Base-by-base conservation (phyloP, 768 basidiomycete species). In the Roridomyces roridus region DNA sequence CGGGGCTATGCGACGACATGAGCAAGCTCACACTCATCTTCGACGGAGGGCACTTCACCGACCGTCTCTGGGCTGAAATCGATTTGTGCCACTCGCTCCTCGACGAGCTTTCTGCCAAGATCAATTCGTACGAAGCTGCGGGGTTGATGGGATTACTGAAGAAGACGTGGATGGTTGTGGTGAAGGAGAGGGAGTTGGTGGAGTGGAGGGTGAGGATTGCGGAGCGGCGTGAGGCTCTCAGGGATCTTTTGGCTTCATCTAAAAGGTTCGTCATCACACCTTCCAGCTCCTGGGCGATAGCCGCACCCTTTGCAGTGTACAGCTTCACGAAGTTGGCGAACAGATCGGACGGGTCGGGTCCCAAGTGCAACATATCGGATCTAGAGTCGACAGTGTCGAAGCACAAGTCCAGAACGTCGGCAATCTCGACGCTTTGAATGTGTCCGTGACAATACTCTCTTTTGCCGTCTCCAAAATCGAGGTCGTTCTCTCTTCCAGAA, bases 31-130 rank as follows among this genome's bases (percentile, higher is more conserved):
- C 42, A 25, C 25, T 26, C 11, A 35, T 54, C 28, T 40, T 54
- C 35, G 20, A 25, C 25, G 26, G 28, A 36, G 17, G 14, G 24
- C 43, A 21, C 40, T 46, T 54, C 9, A 40, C 52, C 36, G 37
- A 35, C 51, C 43, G 51, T 26, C 40, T 52, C n/a, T 20, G 51
- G 24, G 43, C 37, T 15, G 42, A 52, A 25, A 10, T 52, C n/a
- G 34, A n/a, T 52, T 52, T 45, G 51, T 52, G 51, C 51, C 43
- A 43, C 25, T 43, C 43, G 20, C 51, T 52, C 15, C 43, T 52
- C 18, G 51, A 45, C 43, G n/a, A 36, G 43, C 45, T 52, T 43
- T 17, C 26, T 25, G 35, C 42, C 3, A 52, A 45, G 45, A 52
- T 52, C 42, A 44, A 44, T 1, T 44, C 51, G 26, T 26, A 45